These are phyloP conservation scores for Nepenthes alata DNA, from an alignment of 179 eudicot species.

Conservation along the genomic window DNA sequence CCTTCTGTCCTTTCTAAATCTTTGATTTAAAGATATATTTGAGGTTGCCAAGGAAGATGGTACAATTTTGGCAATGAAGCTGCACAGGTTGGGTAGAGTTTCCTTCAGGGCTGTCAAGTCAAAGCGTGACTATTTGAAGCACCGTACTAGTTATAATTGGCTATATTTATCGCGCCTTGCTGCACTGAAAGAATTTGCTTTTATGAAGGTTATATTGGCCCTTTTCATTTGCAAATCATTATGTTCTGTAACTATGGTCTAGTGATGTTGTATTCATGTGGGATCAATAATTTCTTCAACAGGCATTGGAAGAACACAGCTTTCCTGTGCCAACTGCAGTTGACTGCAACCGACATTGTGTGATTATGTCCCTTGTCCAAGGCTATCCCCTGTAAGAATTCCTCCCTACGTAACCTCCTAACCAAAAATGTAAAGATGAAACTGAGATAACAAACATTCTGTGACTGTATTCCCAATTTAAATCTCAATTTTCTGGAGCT, in stretches of 20 bases:
- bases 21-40: slow-evolving; percentile 52
- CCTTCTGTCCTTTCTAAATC: not conserved
- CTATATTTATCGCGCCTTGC: slow-evolving; percentile 90
- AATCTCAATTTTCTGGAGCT: no score
- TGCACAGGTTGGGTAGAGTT: slow-evolving; percentile 83
- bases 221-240: not conserved
- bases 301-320: slow-evolving; percentile 86
- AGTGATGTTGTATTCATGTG: slow-evolving; percentile 1
- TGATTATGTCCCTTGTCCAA: slow-evolving; percentile 84
- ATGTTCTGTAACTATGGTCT: slow-evolving; percentile 8
- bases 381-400: slow-evolving; percentile 90
- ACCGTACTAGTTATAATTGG: slow-evolving; percentile 81
- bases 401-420: not conserved
- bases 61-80: slow-evolving; percentile 76
- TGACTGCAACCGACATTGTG: slow-evolving; percentile 94
- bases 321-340: slow-evolving; percentile 93
- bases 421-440: no score
- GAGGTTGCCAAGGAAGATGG: slow-evolving; percentile 94
- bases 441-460: no score
- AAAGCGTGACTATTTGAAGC: slow-evolving; percentile 91
- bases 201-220: slow-evolving; percentile 69
- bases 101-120: slow-evolving; percentile 97
- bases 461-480: no score
- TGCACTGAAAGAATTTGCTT: slow-evolving; percentile 88
- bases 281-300: slow-evolving; percentile 7